phyloP scores from a whole-genome alignment of 176 grass and related monocot species.

The Paspalum notatum region DNA sequence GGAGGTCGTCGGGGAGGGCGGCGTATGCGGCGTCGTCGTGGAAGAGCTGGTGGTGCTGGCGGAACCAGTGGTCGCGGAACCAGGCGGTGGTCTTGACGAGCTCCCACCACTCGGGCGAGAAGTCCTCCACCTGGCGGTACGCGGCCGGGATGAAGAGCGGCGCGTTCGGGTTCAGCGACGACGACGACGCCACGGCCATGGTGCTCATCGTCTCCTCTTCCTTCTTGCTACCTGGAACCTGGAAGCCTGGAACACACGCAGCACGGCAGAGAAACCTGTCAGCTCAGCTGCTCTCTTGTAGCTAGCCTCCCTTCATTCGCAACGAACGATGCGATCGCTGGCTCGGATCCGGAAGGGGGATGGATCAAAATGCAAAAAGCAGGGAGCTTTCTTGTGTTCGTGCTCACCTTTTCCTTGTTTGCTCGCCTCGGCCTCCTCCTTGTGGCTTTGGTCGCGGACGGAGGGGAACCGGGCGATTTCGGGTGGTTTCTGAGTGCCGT shows the following conservation, averaged over 20 bases:
- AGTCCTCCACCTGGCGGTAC: constrained; percentile 86
- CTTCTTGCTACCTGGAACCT: too few relatives aligned
- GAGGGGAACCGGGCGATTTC: not conserved
- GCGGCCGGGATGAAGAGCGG: constrained; percentile 91
- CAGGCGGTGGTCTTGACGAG: constrained; percentile 90
- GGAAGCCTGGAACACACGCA: too few relatives aligned
- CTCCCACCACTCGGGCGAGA: constrained; percentile 93
- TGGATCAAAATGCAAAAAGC: not conserved
- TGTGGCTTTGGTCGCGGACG: too few relatives aligned
- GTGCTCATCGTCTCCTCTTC: constrained; percentile 31
- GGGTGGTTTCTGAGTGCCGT: not conserved
- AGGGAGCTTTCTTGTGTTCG: not conserved
- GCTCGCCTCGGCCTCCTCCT: too few relatives aligned
- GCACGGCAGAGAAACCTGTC: too few relatives aligned
- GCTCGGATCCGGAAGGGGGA: not conserved
- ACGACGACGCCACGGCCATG: constrained; percentile 46
- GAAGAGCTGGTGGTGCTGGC: constrained; percentile 78
- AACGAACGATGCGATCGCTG: too few relatives aligned
- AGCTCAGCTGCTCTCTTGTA: too few relatives aligned
- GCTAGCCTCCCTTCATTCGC: too few relatives aligned
- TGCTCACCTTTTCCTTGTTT: not conserved
- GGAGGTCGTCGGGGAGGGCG: not conserved
- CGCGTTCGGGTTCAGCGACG: constrained; percentile 90
- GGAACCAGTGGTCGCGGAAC: constrained; percentile 96
- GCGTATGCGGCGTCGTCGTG: constrained; percentile 50